phyloP scores from a whole-genome alignment of 2,329 filamentous ascomycete species.

The Dactylellina haptotyla region DNA sequence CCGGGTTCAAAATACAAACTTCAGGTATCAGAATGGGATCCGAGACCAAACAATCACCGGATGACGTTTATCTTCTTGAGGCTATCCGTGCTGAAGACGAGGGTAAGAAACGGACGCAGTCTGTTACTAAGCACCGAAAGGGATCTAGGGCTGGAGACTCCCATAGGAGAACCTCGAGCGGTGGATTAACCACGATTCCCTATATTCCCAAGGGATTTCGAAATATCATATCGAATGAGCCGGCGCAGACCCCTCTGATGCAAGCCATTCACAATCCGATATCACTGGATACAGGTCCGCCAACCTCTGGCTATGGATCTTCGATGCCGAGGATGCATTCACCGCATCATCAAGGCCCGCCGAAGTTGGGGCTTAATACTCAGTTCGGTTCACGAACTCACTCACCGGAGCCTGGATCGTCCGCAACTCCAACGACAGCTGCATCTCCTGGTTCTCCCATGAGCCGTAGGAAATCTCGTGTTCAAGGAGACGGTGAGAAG shows the following conservation, averaged over 20 bases:
- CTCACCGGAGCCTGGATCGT: slow-evolving; percentile 41
- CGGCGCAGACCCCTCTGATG: slow-evolving; percentile 49
- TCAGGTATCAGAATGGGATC: slow-evolving; percentile 18
- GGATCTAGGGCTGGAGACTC: slow-evolving; percentile 44
- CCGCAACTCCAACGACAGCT: slow-evolving; percentile 44
- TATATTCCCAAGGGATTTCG: slow-evolving; percentile 52
- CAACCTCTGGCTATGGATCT: slow-evolving; percentile 25
- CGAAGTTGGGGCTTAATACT: slow-evolving; percentile 44
- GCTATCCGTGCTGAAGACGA: slow-evolving; percentile 37
- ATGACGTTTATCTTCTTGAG: slow-evolving; percentile 24
- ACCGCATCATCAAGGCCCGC: slow-evolving; percentile 42
- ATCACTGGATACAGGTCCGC: slow-evolving; percentile 44
- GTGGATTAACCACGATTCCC: slow-evolving; percentile 45
- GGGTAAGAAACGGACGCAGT: slow-evolving; percentile 33
- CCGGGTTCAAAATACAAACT: slow-evolving; percentile 39
- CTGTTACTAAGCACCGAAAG: slow-evolving; percentile 36
- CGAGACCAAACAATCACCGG: slow-evolving; percentile 37
- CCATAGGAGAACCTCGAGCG: slow-evolving; percentile 36
- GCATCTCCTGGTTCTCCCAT: slow-evolving; percentile 49
- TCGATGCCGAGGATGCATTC: slow-evolving; percentile 41
- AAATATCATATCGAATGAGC: slow-evolving; percentile 48
- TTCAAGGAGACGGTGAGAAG: slow-evolving; percentile 33
- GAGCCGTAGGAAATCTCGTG: slow-evolving; percentile 45
- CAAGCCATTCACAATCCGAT: slow-evolving; percentile 52
- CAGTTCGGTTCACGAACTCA: slow-evolving; percentile 37